Conservation (phyloP, 2,329 filamentous ascomycete genomes). For the Pseudogymnoascus sp. region DNA sequence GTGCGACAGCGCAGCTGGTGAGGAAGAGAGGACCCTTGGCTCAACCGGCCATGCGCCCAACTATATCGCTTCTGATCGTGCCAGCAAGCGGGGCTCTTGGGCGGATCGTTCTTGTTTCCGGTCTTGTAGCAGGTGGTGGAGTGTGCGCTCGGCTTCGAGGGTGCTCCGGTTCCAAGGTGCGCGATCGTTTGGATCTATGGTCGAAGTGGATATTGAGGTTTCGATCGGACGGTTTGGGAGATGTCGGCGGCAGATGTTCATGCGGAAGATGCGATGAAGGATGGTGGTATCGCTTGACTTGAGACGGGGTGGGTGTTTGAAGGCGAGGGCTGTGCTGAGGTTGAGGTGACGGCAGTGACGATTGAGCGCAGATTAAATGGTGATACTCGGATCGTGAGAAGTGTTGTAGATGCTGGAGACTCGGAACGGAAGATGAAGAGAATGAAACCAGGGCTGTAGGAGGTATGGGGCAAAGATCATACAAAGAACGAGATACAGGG, state of each 20-base stretch:
- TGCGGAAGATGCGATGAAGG: background rate
- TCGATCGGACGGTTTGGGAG: slow-evolving; percentile 1
- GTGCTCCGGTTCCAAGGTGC: background rate
- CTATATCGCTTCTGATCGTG: slow-evolving; percentile 1
- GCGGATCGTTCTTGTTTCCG: background rate
- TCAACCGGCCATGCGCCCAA: slow-evolving; percentile 5
- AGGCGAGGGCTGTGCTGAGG: background rate
- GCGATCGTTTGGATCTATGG: slow-evolving; percentile 5
- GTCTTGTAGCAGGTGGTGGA: background rate
- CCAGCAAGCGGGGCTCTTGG: background rate
- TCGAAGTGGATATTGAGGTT: slow-evolving; percentile 4
- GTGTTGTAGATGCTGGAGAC: background rate
- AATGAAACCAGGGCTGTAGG: slow-evolving; percentile 5
- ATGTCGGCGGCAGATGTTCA: background rate
- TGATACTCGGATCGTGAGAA: background rate
- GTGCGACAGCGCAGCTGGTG: slow-evolving; percentile 1
- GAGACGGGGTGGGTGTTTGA: background rate
- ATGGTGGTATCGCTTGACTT: background rate
- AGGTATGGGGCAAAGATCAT: slow-evolving; percentile 3
- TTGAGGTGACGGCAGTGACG: background rate
- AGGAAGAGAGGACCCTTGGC: background rate
- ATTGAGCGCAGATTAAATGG: background rate
- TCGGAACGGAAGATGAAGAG: background rate
- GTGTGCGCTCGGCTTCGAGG: slow-evolving; percentile 1
- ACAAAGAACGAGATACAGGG: background rate